These are phyloP conservation scores for Odontarrhena argentea DNA, from an alignment of 345 rosid genomes.

Conservation along the genomic window DNA sequence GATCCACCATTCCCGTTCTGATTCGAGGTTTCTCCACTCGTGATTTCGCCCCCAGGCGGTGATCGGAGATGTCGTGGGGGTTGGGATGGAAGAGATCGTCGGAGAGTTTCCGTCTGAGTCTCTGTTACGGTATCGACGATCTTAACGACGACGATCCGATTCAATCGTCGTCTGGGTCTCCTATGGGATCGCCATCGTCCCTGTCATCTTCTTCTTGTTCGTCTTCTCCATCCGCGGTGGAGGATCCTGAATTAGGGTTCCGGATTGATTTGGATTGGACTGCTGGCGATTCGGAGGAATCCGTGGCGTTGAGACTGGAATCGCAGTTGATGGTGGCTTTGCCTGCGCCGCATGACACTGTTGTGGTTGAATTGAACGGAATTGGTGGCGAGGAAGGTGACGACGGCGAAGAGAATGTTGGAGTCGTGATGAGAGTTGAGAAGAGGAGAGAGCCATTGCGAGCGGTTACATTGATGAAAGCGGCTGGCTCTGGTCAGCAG, in stretches of 20 bases:
- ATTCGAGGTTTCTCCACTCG: slow-evolving; percentile 14
- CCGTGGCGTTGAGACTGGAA: slow-evolving; percentile 77
- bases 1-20: background rate
- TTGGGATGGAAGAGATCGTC: slow-evolving; percentile 93
- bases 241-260: slow-evolving; percentile 68
- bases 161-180: slow-evolving; percentile 50
- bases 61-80: slow-evolving; percentile 85
- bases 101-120: slow-evolving; percentile 75
- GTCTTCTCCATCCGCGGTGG: slow-evolving; percentile 43
- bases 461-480: slow-evolving; percentile 65
- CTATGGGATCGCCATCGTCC: slow-evolving; percentile 47
- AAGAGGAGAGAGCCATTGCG: slow-evolving; percentile 81
- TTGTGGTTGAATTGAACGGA: slow-evolving; percentile 55
- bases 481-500: slow-evolving; percentile 80
- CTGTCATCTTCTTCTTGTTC: slow-evolving; percentile 42
- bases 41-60: slow-evolving; percentile 24
- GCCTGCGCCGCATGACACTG: slow-evolving; percentile 83
- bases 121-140: slow-evolving; percentile 74
- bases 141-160: slow-evolving; percentile 57
- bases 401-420: slow-evolving; percentile 50
- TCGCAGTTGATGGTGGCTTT: slow-evolving; percentile 94
- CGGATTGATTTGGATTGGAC: slow-evolving; percentile 90
- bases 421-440: slow-evolving; percentile 73
- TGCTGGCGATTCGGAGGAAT: slow-evolving; percentile 91
- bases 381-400: slow-evolving; percentile 30